Percentiles rank a stretch among this genome's conserved stretches.
Evolutionary conservation across 2,329 filamentous ascomycete genomes (phyloP).

Genomic region (Diatrype stigma): DNA sequence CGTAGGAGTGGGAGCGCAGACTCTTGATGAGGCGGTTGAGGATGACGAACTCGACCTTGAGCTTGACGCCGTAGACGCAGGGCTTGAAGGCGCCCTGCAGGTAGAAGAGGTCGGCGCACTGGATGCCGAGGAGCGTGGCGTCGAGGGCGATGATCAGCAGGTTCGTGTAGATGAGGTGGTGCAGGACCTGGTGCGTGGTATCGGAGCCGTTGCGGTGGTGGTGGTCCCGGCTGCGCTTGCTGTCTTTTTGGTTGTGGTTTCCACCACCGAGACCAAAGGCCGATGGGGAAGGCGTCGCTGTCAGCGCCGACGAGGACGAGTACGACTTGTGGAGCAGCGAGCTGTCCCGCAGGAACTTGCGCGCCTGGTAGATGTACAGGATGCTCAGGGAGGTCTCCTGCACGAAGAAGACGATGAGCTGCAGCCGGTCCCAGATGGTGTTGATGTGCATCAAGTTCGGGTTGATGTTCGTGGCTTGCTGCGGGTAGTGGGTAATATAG

Average conservation of each 20-base stretch:
- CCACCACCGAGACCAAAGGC: background rate
- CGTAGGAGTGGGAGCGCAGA: slow-evolving; percentile 1
- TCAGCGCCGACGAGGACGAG: background rate
- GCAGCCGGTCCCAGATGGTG: slow-evolving; percentile 26
- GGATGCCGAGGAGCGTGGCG: slow-evolving; percentile 31
- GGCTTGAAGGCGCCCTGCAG: slow-evolving; percentile 31
- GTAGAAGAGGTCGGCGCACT: slow-evolving; percentile 33
- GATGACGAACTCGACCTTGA: slow-evolving; percentile 31
- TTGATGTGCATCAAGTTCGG: slow-evolving; percentile 19
- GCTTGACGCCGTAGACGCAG: slow-evolving; percentile 30
- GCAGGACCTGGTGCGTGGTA: slow-evolving; percentile 17
- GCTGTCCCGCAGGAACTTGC: slow-evolving; percentile 14
- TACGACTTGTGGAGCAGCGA: slow-evolving; percentile 5
- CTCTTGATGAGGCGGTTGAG: slow-evolving; percentile 29
- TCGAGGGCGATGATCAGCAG: slow-evolving; percentile 35
- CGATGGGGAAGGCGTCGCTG: slow-evolving; percentile 5
- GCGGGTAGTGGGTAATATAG: background rate
- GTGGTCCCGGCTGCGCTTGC: too few relatives aligned
- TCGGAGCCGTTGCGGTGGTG: background rate
- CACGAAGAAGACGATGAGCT: slow-evolving; percentile 28
- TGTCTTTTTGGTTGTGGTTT: too few relatives aligned
- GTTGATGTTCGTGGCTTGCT: slow-evolving; percentile 22
- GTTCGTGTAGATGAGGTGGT: slow-evolving; percentile 33
- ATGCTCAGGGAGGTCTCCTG: slow-evolving; percentile 26
- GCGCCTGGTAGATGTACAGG: slow-evolving; percentile 28